A percentile compares a stretch with the other conserved stretches of the same genome.
These are phyloP conservation scores for Cryphonectria nitschkei DNA, from an alignment of 2,329 filamentous ascomycete species.

Conservation along the genomic window DNA sequence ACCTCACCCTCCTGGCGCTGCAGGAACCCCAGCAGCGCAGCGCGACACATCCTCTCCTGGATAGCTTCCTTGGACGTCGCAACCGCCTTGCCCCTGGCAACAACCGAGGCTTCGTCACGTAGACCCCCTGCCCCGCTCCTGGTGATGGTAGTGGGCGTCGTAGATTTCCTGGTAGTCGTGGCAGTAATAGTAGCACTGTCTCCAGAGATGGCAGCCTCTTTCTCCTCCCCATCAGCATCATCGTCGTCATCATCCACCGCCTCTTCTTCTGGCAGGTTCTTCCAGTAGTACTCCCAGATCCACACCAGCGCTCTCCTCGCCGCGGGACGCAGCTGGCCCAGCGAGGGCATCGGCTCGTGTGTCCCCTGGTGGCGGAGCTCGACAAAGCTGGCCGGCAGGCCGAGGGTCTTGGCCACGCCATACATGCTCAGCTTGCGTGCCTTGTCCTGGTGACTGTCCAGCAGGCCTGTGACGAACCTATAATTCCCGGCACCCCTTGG, in stretches of 20 bases:
- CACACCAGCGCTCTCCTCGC: constrained; percentile 73
- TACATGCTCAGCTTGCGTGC: constrained; percentile 74
- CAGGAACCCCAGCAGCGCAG: constrained; percentile 45
- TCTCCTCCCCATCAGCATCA: not conserved
- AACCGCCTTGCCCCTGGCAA: constrained; percentile 6
- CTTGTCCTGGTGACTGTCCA: constrained; percentile 73
- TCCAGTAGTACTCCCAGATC: constrained; percentile 93
- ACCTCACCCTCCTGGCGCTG: constrained; percentile 36
- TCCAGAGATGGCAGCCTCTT: not conserved
- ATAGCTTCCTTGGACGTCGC: constrained; percentile 5
- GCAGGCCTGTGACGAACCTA: constrained; percentile 79
- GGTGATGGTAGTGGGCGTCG: not conserved
- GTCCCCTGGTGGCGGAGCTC: constrained; percentile 89
- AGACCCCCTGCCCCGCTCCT: constrained; percentile 7
- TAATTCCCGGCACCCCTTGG: not conserved
- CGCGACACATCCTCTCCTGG: constrained; percentile 35
- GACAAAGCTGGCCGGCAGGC: constrained; percentile 77
- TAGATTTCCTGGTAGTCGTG: not conserved
- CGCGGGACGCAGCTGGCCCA: constrained; percentile 72
- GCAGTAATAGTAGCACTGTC: not conserved
- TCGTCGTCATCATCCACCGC: not conserved
- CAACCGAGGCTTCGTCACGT: constrained; percentile 14
- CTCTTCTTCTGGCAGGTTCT: constrained; percentile 44
- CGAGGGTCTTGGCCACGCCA: constrained; percentile 68
- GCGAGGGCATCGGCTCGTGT: constrained; percentile 81